Base-by-base conservation (phyloP, 75 land plant species). In the Sequoiadendron giganteum region DNA sequence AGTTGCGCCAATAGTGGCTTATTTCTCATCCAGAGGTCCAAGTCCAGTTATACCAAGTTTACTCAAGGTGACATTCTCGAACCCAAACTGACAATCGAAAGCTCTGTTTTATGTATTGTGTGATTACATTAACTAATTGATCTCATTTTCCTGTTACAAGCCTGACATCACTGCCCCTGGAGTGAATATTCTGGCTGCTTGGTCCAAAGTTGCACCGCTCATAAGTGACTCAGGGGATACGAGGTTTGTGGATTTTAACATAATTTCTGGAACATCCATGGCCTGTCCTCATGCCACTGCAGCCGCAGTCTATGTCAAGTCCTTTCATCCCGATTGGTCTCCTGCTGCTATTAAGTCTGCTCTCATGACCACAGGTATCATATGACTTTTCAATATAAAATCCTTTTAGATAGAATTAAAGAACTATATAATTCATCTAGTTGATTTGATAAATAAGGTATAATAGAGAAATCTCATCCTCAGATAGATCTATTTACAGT, bases 21-120 rank as follows among this genome's bases (percentile, higher is more conserved):
- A 86, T 2, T 93, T 91, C 79, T 93, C 94, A 3, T 91, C 94
- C 47, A 82, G 92, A 68, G 93, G 94, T 3, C 91, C 94, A 18
- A 93, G 88, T 84, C 78, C 85, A 1, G 61, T 85, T 3, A 88
- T 86, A 16, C 16, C 11, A 1, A 72, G 83, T 32, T 88, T 92
- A 76, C 90, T 91, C 39, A 93, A 91, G 88, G 93, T 90, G 68
- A 72, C 3, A 7, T 42, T 72, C 32, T 30, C 0, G 8, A 72
- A 30, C 30, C 36, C 10, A n/a, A 10, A 72, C 21, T 5, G 73
- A 70, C 3, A 70, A 70, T 70, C 10, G 21, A 6, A 72, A 30
- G 10, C 10, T 32, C 36, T 9, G 10, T 32, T 72, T 7, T 8
- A 30, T 36, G 36, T 73, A 9, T 73, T 11, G 1, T 73, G 3